phyloP scores from a whole-genome alignment of 805 yeast genomes.

The Brettanomyces bruxellensis region DNA sequence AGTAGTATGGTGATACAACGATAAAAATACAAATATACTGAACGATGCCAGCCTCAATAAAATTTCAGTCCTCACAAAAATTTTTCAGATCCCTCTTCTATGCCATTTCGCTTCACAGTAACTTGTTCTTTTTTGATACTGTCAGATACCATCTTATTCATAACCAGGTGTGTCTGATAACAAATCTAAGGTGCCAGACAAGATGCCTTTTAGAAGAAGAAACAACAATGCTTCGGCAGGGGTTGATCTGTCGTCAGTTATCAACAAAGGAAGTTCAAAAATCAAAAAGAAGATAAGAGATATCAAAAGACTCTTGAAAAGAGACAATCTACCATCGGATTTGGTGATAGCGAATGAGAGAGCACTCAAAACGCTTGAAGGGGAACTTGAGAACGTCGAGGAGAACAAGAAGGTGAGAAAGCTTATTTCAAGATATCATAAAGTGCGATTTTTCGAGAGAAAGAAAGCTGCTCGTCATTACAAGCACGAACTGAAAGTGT shows the following conservation, averaged over 20 bases:
- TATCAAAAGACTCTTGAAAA: slow-evolving; percentile 56
- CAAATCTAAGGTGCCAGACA: no score
- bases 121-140: no score
- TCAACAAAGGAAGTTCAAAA: slow-evolving; percentile 33
- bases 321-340: slow-evolving; percentile 48
- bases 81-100: no score
- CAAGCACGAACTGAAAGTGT: slow-evolving; percentile 37
- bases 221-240: background rate
- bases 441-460: slow-evolving; percentile 86
- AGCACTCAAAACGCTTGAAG: slow-evolving; percentile 36
- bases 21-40: no score
- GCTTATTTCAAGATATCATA: slow-evolving; percentile 68
- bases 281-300: slow-evolving; percentile 84
- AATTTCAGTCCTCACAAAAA: no score
- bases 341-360: slow-evolving; percentile 40
- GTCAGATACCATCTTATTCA: no score
- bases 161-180: no score
- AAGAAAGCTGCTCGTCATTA: slow-evolving; percentile 74
- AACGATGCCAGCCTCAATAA: no score
- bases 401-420: slow-evolving; percentile 30
- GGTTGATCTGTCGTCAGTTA: slow-evolving; percentile 22
- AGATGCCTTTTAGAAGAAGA: background rate
- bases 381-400: slow-evolving; percentile 36
- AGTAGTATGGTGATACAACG: no score
- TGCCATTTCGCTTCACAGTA: no score